A percentile compares a stretch with the other conserved stretches of the same genome.
Evolutionary conservation across 495 filamentous ascomycete species (phyloP).

Genomic region (Stereocaulon alpinum): DNA sequence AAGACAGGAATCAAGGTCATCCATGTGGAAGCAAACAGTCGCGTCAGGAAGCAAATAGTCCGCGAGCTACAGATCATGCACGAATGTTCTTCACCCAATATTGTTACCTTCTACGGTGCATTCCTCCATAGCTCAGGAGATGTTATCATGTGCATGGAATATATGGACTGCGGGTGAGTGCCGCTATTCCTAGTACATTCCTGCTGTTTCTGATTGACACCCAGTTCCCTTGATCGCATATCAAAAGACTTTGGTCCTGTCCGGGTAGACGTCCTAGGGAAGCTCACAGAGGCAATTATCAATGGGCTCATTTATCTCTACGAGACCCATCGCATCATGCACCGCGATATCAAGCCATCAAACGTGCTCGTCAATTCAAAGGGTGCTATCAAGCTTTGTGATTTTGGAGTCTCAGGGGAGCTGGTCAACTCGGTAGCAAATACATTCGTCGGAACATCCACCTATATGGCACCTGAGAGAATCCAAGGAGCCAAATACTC

Average conservation of each 20-base stretch:
- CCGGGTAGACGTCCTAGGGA: constrained; percentile 96
- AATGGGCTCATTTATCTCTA: constrained; percentile 93
- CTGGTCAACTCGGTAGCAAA: constrained; percentile 94
- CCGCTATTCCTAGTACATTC: constrained; percentile 2
- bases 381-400: constrained; percentile 92
- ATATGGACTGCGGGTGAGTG: constrained; percentile 95
- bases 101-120: constrained; percentile 94
- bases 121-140: constrained; percentile 93
- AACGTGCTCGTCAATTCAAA: constrained; percentile 92
- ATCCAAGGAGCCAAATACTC: constrained; percentile 96
- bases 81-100: constrained; percentile 90
- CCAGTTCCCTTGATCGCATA: constrained; percentile 84
- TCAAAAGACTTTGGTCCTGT: constrained; percentile 91
- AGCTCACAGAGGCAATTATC: constrained; percentile 95
- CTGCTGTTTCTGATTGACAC: constrained; percentile 28
- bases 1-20: constrained; percentile 56
- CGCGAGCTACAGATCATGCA: constrained; percentile 96
- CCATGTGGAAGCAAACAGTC: constrained; percentile 93
- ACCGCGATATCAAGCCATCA: constrained; percentile 96
- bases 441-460: constrained; percentile 96
- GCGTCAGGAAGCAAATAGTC: constrained; percentile 90
- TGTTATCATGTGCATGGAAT: constrained; percentile 99
- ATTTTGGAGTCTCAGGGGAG: constrained; percentile 95
- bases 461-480: constrained; percentile 97
- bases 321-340: constrained; percentile 90